phyloP scores from a whole-genome alignment of 2,329 filamentous ascomycete genomes.

The Lasiodiplodia gonubiensis region DNA sequence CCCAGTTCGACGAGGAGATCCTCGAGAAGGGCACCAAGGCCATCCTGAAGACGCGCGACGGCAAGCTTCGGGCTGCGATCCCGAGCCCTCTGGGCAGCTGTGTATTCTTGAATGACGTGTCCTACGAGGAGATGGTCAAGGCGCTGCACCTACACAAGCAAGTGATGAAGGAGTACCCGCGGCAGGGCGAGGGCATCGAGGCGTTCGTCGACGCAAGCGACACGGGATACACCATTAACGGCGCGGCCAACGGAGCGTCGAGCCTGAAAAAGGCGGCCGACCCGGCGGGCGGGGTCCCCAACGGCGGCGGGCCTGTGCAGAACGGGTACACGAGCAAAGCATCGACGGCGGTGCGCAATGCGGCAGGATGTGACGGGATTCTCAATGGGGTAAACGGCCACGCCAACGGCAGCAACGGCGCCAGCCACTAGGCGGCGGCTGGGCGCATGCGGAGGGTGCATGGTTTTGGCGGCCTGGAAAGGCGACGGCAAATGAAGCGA shows the following conservation, averaged over 20 bases:
- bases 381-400: conserved; percentile 20
- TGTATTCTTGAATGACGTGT: conserved; percentile 71
- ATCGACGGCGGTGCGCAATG: conserved; percentile 31
- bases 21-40: conserved; percentile 70
- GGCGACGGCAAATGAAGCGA: conserved; percentile 15
- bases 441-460: not conserved
- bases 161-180: conserved; percentile 66
- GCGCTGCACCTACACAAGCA: conserved; percentile 69
- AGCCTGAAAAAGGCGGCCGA: conserved; percentile 35
- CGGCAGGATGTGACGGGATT: conserved; percentile 38
- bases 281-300: conserved; percentile 31
- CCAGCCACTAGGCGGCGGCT: conserved; percentile 4
- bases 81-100: conserved; percentile 71
- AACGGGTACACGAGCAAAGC: conserved; percentile 16
- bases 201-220: conserved; percentile 73
- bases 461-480: not conserved
- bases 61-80: conserved; percentile 70
- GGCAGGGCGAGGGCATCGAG: conserved; percentile 69
- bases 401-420: conserved; percentile 6
- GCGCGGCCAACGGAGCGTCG: conserved; percentile 36
- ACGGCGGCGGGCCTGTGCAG: conserved; percentile 29
- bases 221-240: conserved; percentile 64
- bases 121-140: conserved; percentile 64
- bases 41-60: conserved; percentile 74
- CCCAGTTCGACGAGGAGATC: conserved; percentile 68